A percentile compares a stretch with the other conserved stretches of the same genome.
These are phyloP conservation scores for Elsinoe batatas DNA, from an alignment of 2,329 filamentous ascomycete genomes.

Conservation along the genomic window DNA sequence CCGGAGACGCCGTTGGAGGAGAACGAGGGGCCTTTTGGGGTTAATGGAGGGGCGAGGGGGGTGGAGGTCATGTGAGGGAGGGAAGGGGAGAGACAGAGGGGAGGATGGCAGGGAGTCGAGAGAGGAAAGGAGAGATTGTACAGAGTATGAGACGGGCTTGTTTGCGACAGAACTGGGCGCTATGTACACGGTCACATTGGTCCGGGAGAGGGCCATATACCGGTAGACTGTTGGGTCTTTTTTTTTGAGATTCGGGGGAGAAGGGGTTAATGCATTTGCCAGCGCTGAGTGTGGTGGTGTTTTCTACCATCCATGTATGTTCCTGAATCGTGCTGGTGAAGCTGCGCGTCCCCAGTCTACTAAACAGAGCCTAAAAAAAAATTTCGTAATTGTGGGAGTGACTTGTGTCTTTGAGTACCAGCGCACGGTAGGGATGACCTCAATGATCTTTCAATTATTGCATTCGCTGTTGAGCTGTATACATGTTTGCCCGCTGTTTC, in stretches of 20 bases:
- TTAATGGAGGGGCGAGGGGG: conserved; percentile 2
- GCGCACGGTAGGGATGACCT: too few species aligned
- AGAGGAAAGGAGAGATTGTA: neutral
- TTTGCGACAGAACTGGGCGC: neutral
- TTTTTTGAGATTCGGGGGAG: neutral
- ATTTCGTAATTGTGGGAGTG: too few species aligned
- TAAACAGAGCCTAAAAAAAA: too few species aligned
- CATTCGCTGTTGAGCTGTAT: too few species aligned
- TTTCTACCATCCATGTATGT: too few species aligned
- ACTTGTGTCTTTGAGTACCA: too few species aligned
- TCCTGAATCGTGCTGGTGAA: too few species aligned
- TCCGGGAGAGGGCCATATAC: neutral
- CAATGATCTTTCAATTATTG: too few species aligned
- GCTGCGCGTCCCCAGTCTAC: too few species aligned
- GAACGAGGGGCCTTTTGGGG: conserved; percentile 1
- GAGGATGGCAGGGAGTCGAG: neutral
- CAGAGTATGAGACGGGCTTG: neutral
- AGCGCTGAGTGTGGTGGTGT: neutral
- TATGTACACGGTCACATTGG: neutral
- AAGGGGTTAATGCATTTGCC: neutral
- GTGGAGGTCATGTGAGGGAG: conserved; percentile 5
- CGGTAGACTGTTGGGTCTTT: neutral
- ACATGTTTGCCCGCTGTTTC: too few species aligned
- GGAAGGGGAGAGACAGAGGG: neutral
- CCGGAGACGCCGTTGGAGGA: conserved; percentile 11